Base-by-base conservation (phyloP, 805 yeast species). In the Monosporozyma aerobia region DNA sequence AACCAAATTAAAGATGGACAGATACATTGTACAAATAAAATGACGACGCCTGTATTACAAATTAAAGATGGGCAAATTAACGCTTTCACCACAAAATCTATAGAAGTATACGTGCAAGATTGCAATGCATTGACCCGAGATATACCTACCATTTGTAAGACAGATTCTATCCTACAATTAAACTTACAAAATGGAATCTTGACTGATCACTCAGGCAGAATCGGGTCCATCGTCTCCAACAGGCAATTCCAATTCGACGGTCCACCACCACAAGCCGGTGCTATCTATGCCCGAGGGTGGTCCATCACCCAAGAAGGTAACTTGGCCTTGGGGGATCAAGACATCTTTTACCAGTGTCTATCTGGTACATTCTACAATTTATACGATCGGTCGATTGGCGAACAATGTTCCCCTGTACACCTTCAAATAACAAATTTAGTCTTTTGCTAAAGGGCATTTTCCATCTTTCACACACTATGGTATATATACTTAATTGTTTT, bases 171-270 rank as follows among this genome's bases (percentile, higher is more conserved):
- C 43, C 73, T 82, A 57, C 65, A 78, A 16, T 69, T 82, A 73
- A 69, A 71, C 22, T 74, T 82, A 60, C 66, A 72, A 41, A 68
- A 60, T 23, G 68, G 79, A 52, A 60, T 77, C 44, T 72, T 82
- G 60, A 73, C 67, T 13, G 87, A 82, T 60, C 60, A 75, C 19
- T 57, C 69, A 53, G 82, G 82, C 45, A 78, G 87, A 75, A 69
- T 81, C 58, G 86, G 86, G 56, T 77, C 85, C 46, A 80, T 81
- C 69, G 86, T 81, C 57, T 79, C 85, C 48, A 81, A 81, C 78
- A 75, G 82, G 71, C 87, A 82, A 72, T 80, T 81, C 76, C 86
- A 81, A 71, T 81, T 81, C 62, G 85, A 82, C 64, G 85, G 85
- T 59, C 85, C 85, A 51, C 83, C 85, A 68, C 85, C 86, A 56